Evolutionary conservation across 305 asterid species (phyloP), one percentile per base, ranked within the genome.

Genomic region (Solanum hybrid): DNA sequence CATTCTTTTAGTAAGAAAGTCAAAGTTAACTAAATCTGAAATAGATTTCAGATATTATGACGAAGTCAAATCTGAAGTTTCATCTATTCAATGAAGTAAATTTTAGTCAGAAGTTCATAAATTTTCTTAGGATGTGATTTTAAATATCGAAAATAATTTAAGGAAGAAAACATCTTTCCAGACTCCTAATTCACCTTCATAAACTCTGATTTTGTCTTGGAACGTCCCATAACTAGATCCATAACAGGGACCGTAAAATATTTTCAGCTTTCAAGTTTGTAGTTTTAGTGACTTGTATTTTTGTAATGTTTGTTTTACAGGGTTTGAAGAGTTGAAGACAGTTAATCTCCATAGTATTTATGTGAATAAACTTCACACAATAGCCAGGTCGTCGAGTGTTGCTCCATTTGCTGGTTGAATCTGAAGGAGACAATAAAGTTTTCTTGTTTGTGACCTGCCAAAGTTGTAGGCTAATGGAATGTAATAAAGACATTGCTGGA

Each of bases 391-490:
- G 0, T 80, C 1, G 24, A 27, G 14, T 40, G 14, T 80, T 80
- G 86, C 24, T 80, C 35, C 86, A 38, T 24, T 38, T 80, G 69
- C 86, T 26, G n/a, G 87, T 82, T 82, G 24, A 17, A 42, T 79
- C 10, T 82, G 72, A 46, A n/a, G 37, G 87, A 42, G 87, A 46
- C 16, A 42, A 82, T 82, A 27, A 42, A 27, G 38, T 46, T 82
- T 34, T 35, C 72, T 10, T 46, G 72, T 40, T 40, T 80, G 36
- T 12, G 5, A 35, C n/a, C 22, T 46, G 27, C 72, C 72, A 27
- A 29, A 46, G 72, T 82, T 46, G 38, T 27, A 8, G 72, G 38
- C 10, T 46, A 78, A 95, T 94, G 97, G 95, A 94, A 36, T 89
- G 94, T 87, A 93, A 94, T 71, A 93, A 91, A 90, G 76, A 69